phyloP scores from a whole-genome alignment of 1,284 basidiomycete genomes.

The Cutaneotrichosporon mucoides region DNA sequence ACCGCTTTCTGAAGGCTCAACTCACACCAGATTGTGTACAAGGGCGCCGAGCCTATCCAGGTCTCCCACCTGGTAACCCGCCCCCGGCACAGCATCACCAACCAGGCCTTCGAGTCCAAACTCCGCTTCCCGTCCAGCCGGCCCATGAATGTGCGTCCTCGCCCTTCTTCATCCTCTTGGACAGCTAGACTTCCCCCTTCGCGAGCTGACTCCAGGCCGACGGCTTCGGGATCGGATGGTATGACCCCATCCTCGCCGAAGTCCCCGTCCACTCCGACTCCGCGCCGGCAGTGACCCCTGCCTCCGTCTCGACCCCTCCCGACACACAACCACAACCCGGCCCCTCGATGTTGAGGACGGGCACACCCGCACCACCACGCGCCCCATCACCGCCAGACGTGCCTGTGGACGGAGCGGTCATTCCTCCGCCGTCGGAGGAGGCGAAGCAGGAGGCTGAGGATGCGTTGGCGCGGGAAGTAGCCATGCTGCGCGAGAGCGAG shows the following conservation, averaged over 20 bases:
- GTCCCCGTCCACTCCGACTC: constrained; percentile 4
- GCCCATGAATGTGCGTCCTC: constrained; percentile 63
- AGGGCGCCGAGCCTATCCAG: constrained; percentile 80
- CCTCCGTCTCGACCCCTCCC: background rate
- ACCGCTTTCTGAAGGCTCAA: background rate
- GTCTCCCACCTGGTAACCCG: constrained; percentile 83
- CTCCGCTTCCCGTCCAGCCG: constrained; percentile 72
- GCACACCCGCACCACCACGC: constrained; percentile 2
- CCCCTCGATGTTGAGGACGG: constrained; percentile 14
- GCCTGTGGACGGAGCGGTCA: constrained; percentile 3
- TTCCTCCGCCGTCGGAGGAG: background rate
- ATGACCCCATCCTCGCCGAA: constrained; percentile 30
- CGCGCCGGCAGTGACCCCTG: background rate
- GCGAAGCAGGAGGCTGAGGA: constrained; percentile 14
- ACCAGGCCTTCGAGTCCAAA: constrained; percentile 88
- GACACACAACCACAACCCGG: background rate
- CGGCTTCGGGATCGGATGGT: constrained; percentile 91
- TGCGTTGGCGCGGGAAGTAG: constrained; percentile 24
- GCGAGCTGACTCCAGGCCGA: constrained; percentile 58
- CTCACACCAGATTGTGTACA: constrained; percentile 59
- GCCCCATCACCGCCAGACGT: background rate
- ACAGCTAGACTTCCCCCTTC: background rate
- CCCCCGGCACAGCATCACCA: constrained; percentile 92
- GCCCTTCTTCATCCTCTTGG: too few relatives aligned
- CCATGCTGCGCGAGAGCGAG: constrained; percentile 32